These are phyloP conservation scores for Bullera alba DNA, from an alignment of 768 basidiomycete genomes.

Conservation along the genomic window DNA sequence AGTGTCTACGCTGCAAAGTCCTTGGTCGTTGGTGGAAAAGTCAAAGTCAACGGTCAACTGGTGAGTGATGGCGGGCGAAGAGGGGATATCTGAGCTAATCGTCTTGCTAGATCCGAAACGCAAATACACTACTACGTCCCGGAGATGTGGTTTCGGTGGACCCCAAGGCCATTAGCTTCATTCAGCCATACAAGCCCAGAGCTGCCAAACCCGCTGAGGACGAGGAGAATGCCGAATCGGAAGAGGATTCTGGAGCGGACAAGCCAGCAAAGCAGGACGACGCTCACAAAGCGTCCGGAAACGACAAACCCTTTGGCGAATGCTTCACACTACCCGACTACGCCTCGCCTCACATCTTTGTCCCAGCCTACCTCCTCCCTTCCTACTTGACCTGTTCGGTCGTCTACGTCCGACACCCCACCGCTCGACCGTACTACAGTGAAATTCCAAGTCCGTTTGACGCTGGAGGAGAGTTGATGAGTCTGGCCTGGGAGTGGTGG, in stretches of 20 bases:
- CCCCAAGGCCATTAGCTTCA: constrained; percentile 56
- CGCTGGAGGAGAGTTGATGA: constrained; percentile 86
- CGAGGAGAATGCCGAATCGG: background rate
- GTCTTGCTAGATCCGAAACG: constrained; percentile 61
- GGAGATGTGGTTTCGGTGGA: constrained; percentile 92
- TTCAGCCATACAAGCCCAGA: background rate
- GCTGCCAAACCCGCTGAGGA: background rate
- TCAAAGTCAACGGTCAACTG: constrained; percentile 80
- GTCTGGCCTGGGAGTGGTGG: constrained; percentile 93
- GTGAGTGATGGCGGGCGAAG: constrained; percentile 50
- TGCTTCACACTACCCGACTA: constrained; percentile 62
- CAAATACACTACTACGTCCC: constrained; percentile 81
- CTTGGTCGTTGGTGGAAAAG: constrained; percentile 77
- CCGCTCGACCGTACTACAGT: constrained; percentile 80
- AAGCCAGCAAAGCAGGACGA: too few species aligned
- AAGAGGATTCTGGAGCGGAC: constrained; percentile 11
- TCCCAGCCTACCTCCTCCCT: constrained; percentile 82
- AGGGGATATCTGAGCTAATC: background rate
- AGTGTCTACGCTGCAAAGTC: constrained; percentile 85
- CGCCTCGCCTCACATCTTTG: constrained; percentile 84
- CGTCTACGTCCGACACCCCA: constrained; percentile 90
- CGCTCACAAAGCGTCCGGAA: constrained; percentile 4
- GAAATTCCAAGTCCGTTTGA: constrained; percentile 95
- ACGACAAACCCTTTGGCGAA: background rate
- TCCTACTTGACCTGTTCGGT: constrained; percentile 83